A percentile compares a stretch with the other conserved stretches of the same genome.
These are phyloP conservation scores for Sechiopsis laciniata DNA, from an alignment of 306 rosid genomes.

Conservation along the genomic window DNA sequence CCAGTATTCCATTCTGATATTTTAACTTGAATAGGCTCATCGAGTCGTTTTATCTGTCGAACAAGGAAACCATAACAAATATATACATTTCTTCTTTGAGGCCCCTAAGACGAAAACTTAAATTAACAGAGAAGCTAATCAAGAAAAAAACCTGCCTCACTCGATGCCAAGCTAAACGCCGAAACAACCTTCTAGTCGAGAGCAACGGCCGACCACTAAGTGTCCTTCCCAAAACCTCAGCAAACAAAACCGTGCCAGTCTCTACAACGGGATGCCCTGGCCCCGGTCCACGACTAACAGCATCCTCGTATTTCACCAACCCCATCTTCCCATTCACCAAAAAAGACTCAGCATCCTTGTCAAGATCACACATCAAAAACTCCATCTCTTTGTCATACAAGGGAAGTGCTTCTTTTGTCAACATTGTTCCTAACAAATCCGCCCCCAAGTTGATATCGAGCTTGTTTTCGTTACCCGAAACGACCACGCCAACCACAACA, in stretches of 20 bases:
- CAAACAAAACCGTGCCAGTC: constrained; percentile 75
- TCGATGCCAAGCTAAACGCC: constrained; percentile 83
- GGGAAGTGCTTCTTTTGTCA: constrained; percentile 94
- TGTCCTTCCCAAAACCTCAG: constrained; percentile 89
- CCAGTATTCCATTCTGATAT: constrained; percentile 93
- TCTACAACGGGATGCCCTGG: constrained; percentile 73
- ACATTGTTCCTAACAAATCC: constrained; percentile 81
- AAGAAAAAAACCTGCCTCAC: constrained; percentile 93
- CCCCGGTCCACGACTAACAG: constrained; percentile 38
- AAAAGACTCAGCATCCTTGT: constrained; percentile 43
- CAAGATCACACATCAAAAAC: constrained; percentile 55
- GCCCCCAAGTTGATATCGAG: constrained; percentile 87
- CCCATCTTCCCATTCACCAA: constrained; percentile 78
- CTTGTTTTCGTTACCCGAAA: constrained; percentile 84
- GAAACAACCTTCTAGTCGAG: constrained; percentile 75
- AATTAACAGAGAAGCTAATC: constrained; percentile 31
- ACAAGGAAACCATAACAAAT: constrained; percentile 14
- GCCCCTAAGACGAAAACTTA: not conserved
- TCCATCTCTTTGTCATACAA: constrained; percentile 81
- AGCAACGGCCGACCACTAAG: constrained; percentile 91
- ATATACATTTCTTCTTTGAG: constrained; percentile 5
- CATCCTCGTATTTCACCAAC: constrained; percentile 63
- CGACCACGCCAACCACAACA: constrained; percentile 84
- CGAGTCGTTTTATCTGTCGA: constrained; percentile 72
- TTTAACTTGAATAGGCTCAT: constrained; percentile 74